Base-by-base conservation (phyloP, 2,329 filamentous ascomycete species). In the Lecanicillium sp. region DNA sequence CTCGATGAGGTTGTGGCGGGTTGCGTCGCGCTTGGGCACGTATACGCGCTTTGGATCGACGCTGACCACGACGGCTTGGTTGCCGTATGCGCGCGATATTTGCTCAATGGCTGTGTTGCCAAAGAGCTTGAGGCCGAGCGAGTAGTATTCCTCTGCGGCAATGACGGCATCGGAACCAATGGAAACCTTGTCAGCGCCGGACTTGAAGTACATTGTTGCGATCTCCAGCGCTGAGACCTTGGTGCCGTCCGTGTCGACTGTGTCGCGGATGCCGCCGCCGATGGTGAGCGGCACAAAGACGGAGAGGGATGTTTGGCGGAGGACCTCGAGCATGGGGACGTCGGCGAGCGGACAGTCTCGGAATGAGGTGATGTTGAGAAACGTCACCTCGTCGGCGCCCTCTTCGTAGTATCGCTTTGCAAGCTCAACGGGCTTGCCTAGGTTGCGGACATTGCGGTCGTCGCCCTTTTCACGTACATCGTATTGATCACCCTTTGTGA, bases 401-500 rank as follows among this genome's bases (percentile, higher is more conserved):
- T 95, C 87, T 55, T 94, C 83, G 68, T 96, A 98, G 70, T 98
- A 98, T 53, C 78, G 80, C 62, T 78, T 79, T 8, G 92, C 92
- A 76, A 98, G 85, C 48, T 95, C 88, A 35, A 98, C 89, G 2
- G 92, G 92, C 63, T 98, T 98, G 48, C 92, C 92, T 4, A 98
- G 73, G 60, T 98, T 98, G 46, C 92, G 80, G 27, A 98, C 89
- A 49, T 57, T 57, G 39, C 75, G 70, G 41, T 70, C 68, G 12
- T 65, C 70, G 16, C 70, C 68, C 63, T 95, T 95, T 55, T 96
- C 92, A 22, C 92, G 85, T 6, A 98, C 92, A 54, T 98, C 92
- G 65, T 98, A 98, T 61, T 96, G 90, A 63, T 98, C 92, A 41
- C 92, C 92, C 63, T 98, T 98, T 12, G 92, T 98, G 28, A 98